A percentile compares a stretch with the other conserved stretches of the same genome.
Conservation (phyloP, 495 filamentous ascomycete species). For the Penicillium ochrochloron region DNA sequence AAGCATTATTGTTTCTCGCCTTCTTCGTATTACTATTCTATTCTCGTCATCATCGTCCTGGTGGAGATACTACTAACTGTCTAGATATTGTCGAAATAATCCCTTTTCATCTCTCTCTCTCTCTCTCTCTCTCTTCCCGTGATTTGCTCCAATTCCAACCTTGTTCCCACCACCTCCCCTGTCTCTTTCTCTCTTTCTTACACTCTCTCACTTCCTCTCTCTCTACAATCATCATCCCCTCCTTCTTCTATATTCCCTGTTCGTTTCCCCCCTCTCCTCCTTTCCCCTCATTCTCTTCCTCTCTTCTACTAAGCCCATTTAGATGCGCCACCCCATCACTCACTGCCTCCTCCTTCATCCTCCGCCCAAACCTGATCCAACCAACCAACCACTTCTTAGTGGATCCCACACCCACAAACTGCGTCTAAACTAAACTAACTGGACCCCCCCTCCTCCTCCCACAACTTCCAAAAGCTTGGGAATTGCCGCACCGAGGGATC, state of each 20-base stretch:
- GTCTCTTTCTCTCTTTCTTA: not conserved
- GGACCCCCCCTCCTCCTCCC: conserved; percentile 4
- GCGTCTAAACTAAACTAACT: not conserved
- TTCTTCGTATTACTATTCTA: not conserved
- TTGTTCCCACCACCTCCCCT: conserved; percentile 1
- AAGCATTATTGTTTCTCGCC: not conserved
- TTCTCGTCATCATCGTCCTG: not conserved
- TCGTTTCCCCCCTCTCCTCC: not conserved
- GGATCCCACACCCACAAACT: not conserved
- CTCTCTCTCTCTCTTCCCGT: not conserved
- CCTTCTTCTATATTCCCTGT: not conserved
- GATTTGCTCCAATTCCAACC: conserved; percentile 5
- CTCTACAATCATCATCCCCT: not conserved
- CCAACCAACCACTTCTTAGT: not conserved
- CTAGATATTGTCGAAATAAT: not conserved
- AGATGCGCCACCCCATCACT: not conserved
- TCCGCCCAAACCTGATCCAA: not conserved
- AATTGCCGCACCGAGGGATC: conserved; percentile 39
- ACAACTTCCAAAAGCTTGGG: conserved; percentile 30
- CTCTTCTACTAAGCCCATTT: not conserved
- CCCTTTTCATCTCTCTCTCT: not conserved
- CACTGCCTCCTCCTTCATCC: not conserved
- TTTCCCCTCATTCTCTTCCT: not conserved
- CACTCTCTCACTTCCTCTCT: not conserved
- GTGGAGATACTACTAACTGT: not conserved